These are phyloP conservation scores for Aspergillus terreus DNA, from an alignment of 2,329 filamentous ascomycete species.

Conservation along the genomic window DNA sequence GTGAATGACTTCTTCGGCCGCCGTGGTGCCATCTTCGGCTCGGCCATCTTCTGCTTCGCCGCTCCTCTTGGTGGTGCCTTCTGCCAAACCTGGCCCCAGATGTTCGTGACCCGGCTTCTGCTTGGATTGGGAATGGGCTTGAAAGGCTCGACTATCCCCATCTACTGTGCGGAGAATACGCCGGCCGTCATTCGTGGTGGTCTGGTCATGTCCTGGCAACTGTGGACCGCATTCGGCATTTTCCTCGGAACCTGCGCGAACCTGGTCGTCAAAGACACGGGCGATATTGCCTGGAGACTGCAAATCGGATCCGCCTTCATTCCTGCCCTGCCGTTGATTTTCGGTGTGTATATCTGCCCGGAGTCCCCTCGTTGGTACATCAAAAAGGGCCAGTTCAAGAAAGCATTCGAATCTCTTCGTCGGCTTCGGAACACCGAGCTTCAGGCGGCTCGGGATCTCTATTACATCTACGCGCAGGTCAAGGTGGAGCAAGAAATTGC, in stretches of 20 bases:
- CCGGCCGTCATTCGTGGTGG: constrained; percentile 54
- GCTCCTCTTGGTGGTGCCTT: constrained; percentile 65
- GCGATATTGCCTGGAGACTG: constrained; percentile 60
- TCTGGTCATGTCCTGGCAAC: constrained; percentile 54
- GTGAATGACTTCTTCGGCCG: constrained; percentile 58
- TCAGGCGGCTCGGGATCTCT: constrained; percentile 61
- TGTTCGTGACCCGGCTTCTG: constrained; percentile 55
- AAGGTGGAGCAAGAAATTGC: constrained; percentile 43
- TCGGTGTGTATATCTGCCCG: constrained; percentile 59
- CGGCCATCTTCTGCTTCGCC: constrained; percentile 62
- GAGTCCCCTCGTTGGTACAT: constrained; percentile 66
- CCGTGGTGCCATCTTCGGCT: constrained; percentile 62
- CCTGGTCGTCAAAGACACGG: constrained; percentile 58
- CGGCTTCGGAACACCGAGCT: constrained; percentile 56
- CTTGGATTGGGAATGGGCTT: constrained; percentile 61
- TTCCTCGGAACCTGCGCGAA: constrained; percentile 65
- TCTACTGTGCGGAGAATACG: constrained; percentile 55
- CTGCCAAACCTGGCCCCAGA: constrained; percentile 56
- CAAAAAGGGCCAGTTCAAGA: constrained; percentile 60
- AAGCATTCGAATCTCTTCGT: constrained; percentile 59
- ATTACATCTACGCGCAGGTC: constrained; percentile 56
- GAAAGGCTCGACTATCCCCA: constrained; percentile 55
- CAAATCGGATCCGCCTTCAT: constrained; percentile 64
- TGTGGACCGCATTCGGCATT: constrained; percentile 59
- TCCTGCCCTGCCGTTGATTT: constrained; percentile 58